Conservation (phyloP, 2,329 filamentous ascomycete species). For the Xylariomycetidae sp. region DNA sequence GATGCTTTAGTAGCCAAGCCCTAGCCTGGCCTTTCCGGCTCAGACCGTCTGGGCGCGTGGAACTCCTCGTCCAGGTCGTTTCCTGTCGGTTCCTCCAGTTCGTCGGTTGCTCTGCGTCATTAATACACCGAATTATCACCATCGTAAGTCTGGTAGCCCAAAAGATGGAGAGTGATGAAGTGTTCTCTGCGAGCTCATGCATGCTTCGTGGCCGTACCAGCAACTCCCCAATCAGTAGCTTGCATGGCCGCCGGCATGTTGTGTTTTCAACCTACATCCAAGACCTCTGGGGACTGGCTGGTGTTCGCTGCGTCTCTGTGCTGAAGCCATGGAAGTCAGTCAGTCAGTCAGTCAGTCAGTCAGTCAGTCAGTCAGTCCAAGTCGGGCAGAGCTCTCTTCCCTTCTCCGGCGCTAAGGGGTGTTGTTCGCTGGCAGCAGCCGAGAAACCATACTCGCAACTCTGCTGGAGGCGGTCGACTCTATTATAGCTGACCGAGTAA, state of each 20-base stretch:
- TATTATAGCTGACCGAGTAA: constrained; percentile 27
- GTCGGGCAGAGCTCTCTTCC: constrained; percentile 14
- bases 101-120: constrained; percentile 25
- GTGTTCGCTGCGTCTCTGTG: constrained; percentile 11
- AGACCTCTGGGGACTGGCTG: constrained; percentile 13
- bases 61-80: constrained; percentile 23
- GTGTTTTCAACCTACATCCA: constrained; percentile 20
- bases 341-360: too few species aligned
- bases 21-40: constrained; percentile 12
- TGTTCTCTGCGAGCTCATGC: constrained; percentile 35
- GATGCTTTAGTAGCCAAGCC: constrained; percentile 16
- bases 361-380: too few species aligned
- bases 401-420: too few species aligned
- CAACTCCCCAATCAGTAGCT: constrained; percentile 31
- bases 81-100: constrained; percentile 19
- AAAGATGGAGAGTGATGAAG: constrained; percentile 23
- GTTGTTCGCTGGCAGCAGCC: too few species aligned
- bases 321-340: too few species aligned
- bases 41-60: constrained; percentile 16
- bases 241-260: constrained; percentile 26
- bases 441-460: too few species aligned
- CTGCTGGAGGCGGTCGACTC: constrained; percentile 21
- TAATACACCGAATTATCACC: constrained; percentile 20
- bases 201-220: constrained; percentile 39
- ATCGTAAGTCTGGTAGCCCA: constrained; percentile 24